Base-by-base conservation (phyloP, 371 early-diverging fungal species). In the Zopfochytrium polystomum region DNA sequence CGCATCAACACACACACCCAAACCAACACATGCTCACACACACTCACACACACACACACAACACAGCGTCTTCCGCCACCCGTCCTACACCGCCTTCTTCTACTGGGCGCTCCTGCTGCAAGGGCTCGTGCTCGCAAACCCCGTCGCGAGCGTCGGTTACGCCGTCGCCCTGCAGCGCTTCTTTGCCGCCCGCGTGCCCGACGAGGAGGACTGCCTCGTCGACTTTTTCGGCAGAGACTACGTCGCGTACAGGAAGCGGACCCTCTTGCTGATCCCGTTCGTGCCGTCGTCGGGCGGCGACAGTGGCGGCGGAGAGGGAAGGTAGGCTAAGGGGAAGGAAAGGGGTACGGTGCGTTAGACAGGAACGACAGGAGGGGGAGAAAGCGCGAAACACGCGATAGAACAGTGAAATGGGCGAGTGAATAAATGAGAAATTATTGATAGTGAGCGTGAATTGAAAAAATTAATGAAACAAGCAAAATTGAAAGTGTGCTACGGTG, bases 1-100 rank as follows among this genome's bases (percentile, higher is more conserved):
- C n/a, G n/a, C n/a, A n/a, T n/a, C n/a, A n/a, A n/a, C n/a, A n/a
- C n/a, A n/a, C n/a, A n/a, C n/a, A n/a, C n/a, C n/a, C n/a, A n/a
- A 55, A 7, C 42, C 25, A 65, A 6, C 23, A 60, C 59, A n/a
- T n/a, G n/a, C n/a, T n/a, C n/a, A n/a, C n/a, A n/a, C n/a, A n/a
- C n/a, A 20, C n/a, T n/a, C n/a, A n/a, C 65, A 32, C 34, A 32
- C 13, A 35, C 44, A 25, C 20, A 26, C 23, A 23, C 22, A 26
- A 42, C 46, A 20, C 42, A 51, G 42, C 43, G 18, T 26, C 20
- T 79, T 90, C 73, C 86, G 94, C 20, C 94, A 93, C 68, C 94
- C 94, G n/a, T 84, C 91, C 33, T 93, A 93, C 63, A 87, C 90
- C 65, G 91, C 89, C 30, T 93, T 91, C 66, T 91, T 85, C 66